Evolutionary conservation across 129 eudicot genomes (phyloP).

Genomic region (Flaveria bidentis): DNA sequence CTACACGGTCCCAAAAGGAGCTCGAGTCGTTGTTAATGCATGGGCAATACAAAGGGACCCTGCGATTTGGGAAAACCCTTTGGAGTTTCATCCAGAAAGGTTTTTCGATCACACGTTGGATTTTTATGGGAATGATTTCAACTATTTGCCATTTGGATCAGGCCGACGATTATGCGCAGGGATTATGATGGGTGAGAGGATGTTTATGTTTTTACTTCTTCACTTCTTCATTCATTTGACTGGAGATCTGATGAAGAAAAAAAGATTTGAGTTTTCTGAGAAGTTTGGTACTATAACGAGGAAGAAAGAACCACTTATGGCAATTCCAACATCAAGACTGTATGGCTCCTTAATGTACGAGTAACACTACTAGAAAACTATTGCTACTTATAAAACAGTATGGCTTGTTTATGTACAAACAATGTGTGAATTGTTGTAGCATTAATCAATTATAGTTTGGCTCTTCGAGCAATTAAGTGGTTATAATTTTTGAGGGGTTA

Average conservation of each 20-base stretch:
- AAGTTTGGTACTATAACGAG: slow-evolving; percentile 59
- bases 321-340: slow-evolving; percentile 53
- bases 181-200: slow-evolving; percentile 51
- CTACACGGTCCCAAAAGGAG: slow-evolving; percentile 56
- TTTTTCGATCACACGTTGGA: slow-evolving; percentile 44
- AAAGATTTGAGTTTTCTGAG: slow-evolving; percentile 34
- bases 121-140: slow-evolving; percentile 46
- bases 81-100: slow-evolving; percentile 53
- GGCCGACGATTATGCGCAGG: slow-evolving; percentile 66
- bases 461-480: too few relatives aligned
- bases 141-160: slow-evolving; percentile 55
- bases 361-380: neutral
- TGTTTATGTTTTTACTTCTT: slow-evolving; percentile 50
- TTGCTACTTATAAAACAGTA: too few relatives aligned
- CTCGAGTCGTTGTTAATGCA: slow-evolving; percentile 46
- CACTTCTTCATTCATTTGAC: slow-evolving; percentile 55
- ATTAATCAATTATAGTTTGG: too few relatives aligned
- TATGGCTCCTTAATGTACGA: slow-evolving; percentile 26
- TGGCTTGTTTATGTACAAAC: too few relatives aligned
- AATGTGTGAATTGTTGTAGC: too few relatives aligned
- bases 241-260: slow-evolving; percentile 45
- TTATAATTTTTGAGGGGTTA: too few relatives aligned
- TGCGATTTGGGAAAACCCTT: slow-evolving; percentile 45
- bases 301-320: slow-evolving; percentile 43
- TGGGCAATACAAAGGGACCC: slow-evolving; percentile 67